phyloP scores from a whole-genome alignment of 2,329 filamentous ascomycete species.

The Cladosporium velox region DNA sequence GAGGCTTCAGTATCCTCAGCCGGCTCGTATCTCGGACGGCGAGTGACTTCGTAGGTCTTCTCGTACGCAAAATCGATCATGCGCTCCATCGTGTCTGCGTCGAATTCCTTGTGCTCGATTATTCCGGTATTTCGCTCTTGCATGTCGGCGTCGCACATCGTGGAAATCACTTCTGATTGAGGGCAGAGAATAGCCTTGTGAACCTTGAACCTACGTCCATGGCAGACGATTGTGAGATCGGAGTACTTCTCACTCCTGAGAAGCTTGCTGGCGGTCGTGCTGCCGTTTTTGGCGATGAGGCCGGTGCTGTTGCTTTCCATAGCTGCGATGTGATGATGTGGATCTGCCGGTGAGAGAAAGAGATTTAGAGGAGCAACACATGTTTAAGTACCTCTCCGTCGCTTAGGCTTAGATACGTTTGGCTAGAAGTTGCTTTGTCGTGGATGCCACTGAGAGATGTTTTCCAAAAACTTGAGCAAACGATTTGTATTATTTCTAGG shows the following conservation, averaged over 20 bases:
- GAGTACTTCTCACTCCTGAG: conserved; percentile 16
- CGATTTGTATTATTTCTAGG: neutral
- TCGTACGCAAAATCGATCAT: conserved; percentile 25
- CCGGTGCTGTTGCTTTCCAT: neutral
- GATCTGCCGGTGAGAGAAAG: neutral
- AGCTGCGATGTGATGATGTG: neutral
- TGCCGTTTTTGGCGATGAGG: neutral
- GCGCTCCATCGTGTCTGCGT: conserved; percentile 23
- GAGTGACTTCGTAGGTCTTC: conserved; percentile 10
- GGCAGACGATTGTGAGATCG: conserved; percentile 25
- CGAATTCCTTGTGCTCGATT: conserved; percentile 25
- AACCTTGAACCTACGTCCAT: conserved; percentile 22
- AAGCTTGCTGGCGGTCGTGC: neutral
- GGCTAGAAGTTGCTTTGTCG: neutral
- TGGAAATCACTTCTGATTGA: conserved; percentile 22
- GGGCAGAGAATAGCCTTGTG: conserved; percentile 26
- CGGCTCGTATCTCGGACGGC: neutral
- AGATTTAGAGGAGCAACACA: neutral
- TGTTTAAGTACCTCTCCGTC: neutral
- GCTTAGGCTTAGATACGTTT: neutral
- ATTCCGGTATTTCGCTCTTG: conserved; percentile 8
- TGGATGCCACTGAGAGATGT: neutral
- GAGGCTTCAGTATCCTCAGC: neutral
- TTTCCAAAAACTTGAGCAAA: neutral
- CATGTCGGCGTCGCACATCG: conserved; percentile 18